Base-by-base conservation (phyloP, 1,139 yeast genomes). In the Komagataea norvegica region DNA sequence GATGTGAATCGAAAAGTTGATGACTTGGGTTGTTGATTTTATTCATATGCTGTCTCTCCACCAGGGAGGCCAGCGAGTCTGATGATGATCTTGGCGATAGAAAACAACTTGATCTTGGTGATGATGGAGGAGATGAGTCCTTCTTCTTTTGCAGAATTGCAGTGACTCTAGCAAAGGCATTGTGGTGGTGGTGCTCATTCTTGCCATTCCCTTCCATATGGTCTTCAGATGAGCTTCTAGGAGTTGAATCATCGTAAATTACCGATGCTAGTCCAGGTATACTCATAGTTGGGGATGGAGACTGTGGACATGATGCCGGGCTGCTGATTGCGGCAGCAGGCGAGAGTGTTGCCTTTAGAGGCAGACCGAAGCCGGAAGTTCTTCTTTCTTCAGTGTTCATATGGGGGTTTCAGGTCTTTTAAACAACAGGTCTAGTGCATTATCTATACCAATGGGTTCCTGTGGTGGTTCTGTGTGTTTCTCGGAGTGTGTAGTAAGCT, bases 11-110 rank as follows among this genome's bases (percentile, higher is more conserved):
- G 55, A 50, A 40, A 38, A 62, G 49, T 34, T 58, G 59, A 43
- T 65, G 70, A 29, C 52, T 47, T 17, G 70, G 70, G 42, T 65
- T 65, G 36, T 61, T 64, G 43, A 65, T 53, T 48, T 63, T 67
- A 37, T 59, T 54, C 32, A 57, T 49, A 29, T 62, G 55, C 40
- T 64, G 68, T 30, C 60, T 57, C 40, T 65, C 70, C 27, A 65
- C 46, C 29, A 65, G 44, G 33, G 65, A 47, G 26, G 59, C 60
- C 36, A 65, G 48, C 3, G 70, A 65, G 31, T 65, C 70, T 3
- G 61, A 47, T 0, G 70, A 65, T 3, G 68, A 64, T 25, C 56
- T 57, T 4, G 55, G 51, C 0, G 56, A 49, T n/a, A 30, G 37
- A 2, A 38, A 31, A 6, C 34, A 14, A 19, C 35, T 34, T 4